A percentile compares a stretch with the other conserved stretches of the same genome.
These are phyloP conservation scores for Aspergillus brasiliensis DNA, from an alignment of 2,329 filamentous ascomycete species.

Conservation along the genomic window DNA sequence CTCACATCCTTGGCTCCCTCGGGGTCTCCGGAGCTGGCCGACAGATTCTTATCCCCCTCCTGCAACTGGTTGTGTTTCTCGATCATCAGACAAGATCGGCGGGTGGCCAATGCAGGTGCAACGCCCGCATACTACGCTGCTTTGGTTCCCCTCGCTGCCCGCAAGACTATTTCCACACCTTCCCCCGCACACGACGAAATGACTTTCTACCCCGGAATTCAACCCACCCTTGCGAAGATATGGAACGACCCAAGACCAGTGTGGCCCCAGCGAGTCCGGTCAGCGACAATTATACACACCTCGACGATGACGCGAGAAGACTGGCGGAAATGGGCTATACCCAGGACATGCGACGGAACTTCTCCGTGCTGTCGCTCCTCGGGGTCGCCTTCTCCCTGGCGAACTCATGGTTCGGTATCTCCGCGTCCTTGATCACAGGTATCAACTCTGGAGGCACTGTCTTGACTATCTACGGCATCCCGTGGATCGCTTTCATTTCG, in stretches of 20 bases:
- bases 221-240: neutral
- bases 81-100: neutral
- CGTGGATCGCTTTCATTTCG: constrained; percentile 49
- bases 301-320: constrained; percentile 43
- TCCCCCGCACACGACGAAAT: neutral
- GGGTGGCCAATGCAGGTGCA: neutral
- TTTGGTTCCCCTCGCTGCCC: neutral
- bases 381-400: constrained; percentile 55
- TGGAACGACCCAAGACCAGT: neutral
- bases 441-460: constrained; percentile 54
- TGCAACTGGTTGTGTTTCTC: neutral
- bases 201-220: neutral
- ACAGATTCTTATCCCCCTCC: neutral
- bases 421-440: constrained; percentile 51
- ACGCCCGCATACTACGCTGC: neutral
- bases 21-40: neutral
- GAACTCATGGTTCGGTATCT: constrained; percentile 56
- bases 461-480: constrained; percentile 53
- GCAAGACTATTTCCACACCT: neutral
- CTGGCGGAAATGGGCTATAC: constrained; percentile 52
- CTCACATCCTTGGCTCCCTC: neutral
- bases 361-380: constrained; percentile 51
- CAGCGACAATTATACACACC: neutral
- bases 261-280: neutral
- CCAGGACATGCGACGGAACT: constrained; percentile 49